Evolutionary conservation across 768 basidiomycete species (phyloP).

Genomic region (Auricularia cornea): DNA sequence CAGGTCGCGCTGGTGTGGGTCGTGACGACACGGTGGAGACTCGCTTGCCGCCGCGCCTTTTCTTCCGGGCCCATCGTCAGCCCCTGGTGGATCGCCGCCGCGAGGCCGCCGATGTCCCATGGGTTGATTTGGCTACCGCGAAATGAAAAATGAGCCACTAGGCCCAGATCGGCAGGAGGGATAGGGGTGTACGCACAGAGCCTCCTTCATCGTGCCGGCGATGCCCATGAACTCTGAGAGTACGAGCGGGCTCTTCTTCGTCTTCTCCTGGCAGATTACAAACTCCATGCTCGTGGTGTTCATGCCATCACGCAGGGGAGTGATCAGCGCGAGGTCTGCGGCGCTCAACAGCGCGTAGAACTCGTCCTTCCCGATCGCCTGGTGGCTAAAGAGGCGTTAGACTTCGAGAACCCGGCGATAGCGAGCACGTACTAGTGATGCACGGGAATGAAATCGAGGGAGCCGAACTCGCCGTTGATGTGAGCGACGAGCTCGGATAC

Average conservation of each 20-base stretch:
- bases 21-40: conserved; percentile 75
- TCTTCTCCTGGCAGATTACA: conserved; percentile 83
- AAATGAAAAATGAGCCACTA: background rate
- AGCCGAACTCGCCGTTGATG: conserved; percentile 93
- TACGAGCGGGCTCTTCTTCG: conserved; percentile 78
- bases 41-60: conserved; percentile 63
- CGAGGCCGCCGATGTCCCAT: conserved; percentile 85
- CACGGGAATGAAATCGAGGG: conserved; percentile 90
- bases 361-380: conserved; percentile 94
- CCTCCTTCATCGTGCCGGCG: conserved; percentile 81
- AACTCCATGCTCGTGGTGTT: conserved; percentile 99
- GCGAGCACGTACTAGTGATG: conserved; percentile 80
- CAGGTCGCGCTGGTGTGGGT: conserved; percentile 94
- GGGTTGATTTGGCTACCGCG: conserved; percentile 65
- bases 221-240: conserved; percentile 98
- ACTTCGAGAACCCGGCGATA: background rate
- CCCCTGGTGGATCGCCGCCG: conserved; percentile 83
- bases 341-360: conserved; percentile 92
- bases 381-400: conserved; percentile 52
- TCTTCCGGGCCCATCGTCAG: conserved; percentile 73
- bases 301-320: conserved; percentile 95
- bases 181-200: conserved; percentile 33
- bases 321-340: conserved; percentile 91
- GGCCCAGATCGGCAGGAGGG: background rate
- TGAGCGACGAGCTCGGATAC: conserved; percentile 89